A percentile compares a stretch with the other conserved stretches of the same genome.
Conservation (phyloP, 2,329 filamentous ascomycete species). For the Raffaelea deltoideospora region DNA sequence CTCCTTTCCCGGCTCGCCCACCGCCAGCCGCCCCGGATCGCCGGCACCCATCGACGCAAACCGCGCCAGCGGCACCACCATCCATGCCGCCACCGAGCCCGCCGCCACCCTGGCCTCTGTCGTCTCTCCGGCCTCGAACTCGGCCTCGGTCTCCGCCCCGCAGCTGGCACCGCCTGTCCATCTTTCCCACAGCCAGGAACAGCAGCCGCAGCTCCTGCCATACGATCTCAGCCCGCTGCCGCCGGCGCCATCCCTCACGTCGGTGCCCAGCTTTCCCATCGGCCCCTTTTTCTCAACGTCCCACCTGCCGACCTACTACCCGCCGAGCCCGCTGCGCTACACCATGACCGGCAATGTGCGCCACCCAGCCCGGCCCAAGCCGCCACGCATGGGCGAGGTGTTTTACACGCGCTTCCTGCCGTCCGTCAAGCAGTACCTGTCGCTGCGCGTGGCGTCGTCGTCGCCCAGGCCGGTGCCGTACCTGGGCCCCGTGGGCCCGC, state of each 20-base stretch:
- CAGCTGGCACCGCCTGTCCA: too few relatives aligned
- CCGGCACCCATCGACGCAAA: slow-evolving; percentile 17
- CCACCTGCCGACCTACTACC: slow-evolving; percentile 82
- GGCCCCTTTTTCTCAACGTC: slow-evolving; percentile 71
- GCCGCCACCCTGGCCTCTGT: too few relatives aligned
- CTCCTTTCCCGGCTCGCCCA: slow-evolving; percentile 34
- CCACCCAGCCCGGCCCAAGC: slow-evolving; percentile 78
- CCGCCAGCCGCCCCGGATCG: slow-evolving; percentile 36
- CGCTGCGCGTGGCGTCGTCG: slow-evolving; percentile 70
- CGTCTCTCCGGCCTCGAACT: too few relatives aligned
- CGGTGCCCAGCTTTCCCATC: slow-evolving; percentile 24
- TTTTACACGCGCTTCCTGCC: slow-evolving; percentile 85
- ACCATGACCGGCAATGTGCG: slow-evolving; percentile 62
- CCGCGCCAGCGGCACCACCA: not conserved
- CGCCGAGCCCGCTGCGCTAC: slow-evolving; percentile 69
- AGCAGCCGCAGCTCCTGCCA: too few relatives aligned
- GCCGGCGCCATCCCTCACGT: slow-evolving; percentile 7
- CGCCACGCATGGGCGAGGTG: slow-evolving; percentile 75
- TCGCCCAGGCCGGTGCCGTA: slow-evolving; percentile 49
- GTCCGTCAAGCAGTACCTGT: slow-evolving; percentile 68
- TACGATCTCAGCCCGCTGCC: slow-evolving; percentile 17
- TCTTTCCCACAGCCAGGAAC: too few relatives aligned
- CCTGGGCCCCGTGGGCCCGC: slow-evolving; percentile 38
- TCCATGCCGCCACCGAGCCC: slow-evolving; percentile 5
- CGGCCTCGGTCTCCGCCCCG: too few relatives aligned